Evolutionary conservation across 371 early-diverging fungal species (phyloP).

Genomic region (Quaeritorhiza haematococci): DNA sequence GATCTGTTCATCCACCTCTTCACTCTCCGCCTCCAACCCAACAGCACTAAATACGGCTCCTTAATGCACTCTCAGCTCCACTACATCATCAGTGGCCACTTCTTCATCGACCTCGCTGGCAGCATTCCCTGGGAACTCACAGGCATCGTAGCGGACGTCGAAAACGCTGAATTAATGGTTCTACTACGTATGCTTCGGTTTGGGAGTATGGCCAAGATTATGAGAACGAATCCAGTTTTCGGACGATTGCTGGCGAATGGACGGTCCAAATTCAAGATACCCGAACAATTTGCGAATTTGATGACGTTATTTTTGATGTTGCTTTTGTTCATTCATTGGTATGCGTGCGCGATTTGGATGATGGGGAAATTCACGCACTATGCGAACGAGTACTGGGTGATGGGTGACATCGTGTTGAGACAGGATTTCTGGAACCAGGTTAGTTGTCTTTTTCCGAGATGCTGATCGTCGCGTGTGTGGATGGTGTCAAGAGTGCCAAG

Average conservation of each 20-base stretch:
- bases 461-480: too few species aligned
- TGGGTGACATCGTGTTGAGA: slow-evolving; percentile 1
- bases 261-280: too few species aligned
- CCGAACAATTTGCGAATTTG: background rate
- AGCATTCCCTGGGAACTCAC: slow-evolving; percentile 26
- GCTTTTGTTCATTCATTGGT: slow-evolving; percentile 11
- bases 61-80: too few species aligned
- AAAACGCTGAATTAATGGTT: slow-evolving; percentile 10
- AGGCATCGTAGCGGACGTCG: background rate
- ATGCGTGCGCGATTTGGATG: slow-evolving; percentile 12
- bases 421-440: slow-evolving; percentile 2
- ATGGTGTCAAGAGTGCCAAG: too few species aligned
- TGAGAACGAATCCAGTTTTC: slow-evolving; percentile 16
- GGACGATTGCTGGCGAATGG: too few species aligned
- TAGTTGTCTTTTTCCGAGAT: too few species aligned
- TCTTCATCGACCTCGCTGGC: slow-evolving; percentile 17
- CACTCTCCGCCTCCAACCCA: too few species aligned
- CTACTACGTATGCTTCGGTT: slow-evolving; percentile 14
- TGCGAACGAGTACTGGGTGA: background rate
- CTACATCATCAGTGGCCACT: too few species aligned
- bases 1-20: too few species aligned
- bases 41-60: too few species aligned
- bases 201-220: slow-evolving; percentile 11
- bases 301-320: slow-evolving; percentile 9
- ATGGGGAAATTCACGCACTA: slow-evolving; percentile 5